A percentile compares a stretch with the other conserved stretches of the same genome.
These are phyloP conservation scores for Yarrowia phangngaensis DNA, from an alignment of 805 yeast genomes.

Conservation along the genomic window DNA sequence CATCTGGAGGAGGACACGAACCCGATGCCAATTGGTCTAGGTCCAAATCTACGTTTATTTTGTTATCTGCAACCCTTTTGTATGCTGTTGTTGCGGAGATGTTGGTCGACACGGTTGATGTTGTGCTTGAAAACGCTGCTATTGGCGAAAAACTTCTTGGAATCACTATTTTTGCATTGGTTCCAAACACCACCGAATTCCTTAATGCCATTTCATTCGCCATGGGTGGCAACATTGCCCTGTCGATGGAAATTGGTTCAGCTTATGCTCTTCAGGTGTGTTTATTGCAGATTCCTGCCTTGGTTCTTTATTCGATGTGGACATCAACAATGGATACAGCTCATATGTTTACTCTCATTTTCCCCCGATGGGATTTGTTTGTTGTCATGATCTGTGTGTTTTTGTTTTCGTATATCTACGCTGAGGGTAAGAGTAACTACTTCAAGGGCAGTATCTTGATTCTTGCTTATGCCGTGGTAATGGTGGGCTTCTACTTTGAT, in stretches of 20 bases:
- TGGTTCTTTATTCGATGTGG: constrained; percentile 71
- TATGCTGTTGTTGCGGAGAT: constrained; percentile 95
- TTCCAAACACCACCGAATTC: constrained; percentile 96
- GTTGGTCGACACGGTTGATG: constrained; percentile 86
- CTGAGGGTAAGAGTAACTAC: constrained; percentile 94
- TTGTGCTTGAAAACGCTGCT: constrained; percentile 72
- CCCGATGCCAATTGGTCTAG: constrained; percentile 93
- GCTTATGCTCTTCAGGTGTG: constrained; percentile 97
- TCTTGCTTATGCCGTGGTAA: constrained; percentile 67
- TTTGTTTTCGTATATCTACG: constrained; percentile 86
- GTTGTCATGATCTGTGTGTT: constrained; percentile 82
- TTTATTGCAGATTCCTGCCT: constrained; percentile 84
- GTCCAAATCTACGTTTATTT: constrained; percentile 72
- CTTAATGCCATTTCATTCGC: constrained; percentile 97
- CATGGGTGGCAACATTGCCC: constrained; percentile 88
- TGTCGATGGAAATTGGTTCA: constrained; percentile 96
- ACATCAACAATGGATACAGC: constrained; percentile 28
- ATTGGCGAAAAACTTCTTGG: constrained; percentile 89
- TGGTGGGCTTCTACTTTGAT: constrained; percentile 74
- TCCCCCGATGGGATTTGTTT: constrained; percentile 93
- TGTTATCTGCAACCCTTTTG: constrained; percentile 75
- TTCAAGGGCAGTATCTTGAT: constrained; percentile 90
- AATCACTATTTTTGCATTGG: constrained; percentile 88
- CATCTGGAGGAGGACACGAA: constrained; percentile 15
- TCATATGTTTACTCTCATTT: constrained; percentile 65